Evolutionary conservation across 345 rosid species (phyloP).

Genomic region (Citropsis articulata): DNA sequence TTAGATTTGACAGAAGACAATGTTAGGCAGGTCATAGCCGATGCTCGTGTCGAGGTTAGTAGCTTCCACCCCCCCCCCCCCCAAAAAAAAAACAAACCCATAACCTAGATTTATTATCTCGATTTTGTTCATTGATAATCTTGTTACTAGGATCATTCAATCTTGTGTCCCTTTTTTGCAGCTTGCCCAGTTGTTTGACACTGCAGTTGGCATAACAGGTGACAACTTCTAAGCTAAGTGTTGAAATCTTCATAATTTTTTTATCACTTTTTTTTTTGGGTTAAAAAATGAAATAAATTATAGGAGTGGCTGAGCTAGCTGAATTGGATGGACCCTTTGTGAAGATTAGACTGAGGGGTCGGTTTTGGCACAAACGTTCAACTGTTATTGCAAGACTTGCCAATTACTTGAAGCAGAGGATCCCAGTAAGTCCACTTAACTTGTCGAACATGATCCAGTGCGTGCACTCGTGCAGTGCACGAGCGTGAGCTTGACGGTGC

Average conservation of each 20-base stretch:
- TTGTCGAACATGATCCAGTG: too few species aligned
- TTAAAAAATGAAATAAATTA: neutral
- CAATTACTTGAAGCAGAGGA: constrained; percentile 86
- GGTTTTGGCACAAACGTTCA: constrained; percentile 91
- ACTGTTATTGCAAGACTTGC: constrained; percentile 75
- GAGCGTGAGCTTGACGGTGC: too few species aligned
- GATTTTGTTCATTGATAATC: neutral
- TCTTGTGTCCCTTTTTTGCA: constrained; percentile 23
- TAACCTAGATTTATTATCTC: neutral
- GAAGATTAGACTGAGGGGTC: constrained; percentile 74
- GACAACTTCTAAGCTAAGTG: constrained; percentile 13
- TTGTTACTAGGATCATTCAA: neutral
- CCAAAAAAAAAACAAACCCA: too few species aligned
- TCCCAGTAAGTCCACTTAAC: constrained; percentile 54
- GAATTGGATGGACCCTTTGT: constrained; percentile 94
- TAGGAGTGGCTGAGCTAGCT: constrained; percentile 69
- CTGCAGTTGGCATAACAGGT: constrained; percentile 84
- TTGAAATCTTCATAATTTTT: neutral
- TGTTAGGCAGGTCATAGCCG: constrained; percentile 55
- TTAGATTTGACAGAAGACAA: constrained; percentile 92
- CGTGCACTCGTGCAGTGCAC: too few species aligned
- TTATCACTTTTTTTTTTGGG: neutral
- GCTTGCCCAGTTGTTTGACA: constrained; percentile 79
- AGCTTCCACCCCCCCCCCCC: too few species aligned
- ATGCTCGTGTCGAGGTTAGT: constrained; percentile 74